Evolutionary conservation across 2,329 filamentous ascomycete species (phyloP).

Genomic region (Rhynchosporium agropyri): DNA sequence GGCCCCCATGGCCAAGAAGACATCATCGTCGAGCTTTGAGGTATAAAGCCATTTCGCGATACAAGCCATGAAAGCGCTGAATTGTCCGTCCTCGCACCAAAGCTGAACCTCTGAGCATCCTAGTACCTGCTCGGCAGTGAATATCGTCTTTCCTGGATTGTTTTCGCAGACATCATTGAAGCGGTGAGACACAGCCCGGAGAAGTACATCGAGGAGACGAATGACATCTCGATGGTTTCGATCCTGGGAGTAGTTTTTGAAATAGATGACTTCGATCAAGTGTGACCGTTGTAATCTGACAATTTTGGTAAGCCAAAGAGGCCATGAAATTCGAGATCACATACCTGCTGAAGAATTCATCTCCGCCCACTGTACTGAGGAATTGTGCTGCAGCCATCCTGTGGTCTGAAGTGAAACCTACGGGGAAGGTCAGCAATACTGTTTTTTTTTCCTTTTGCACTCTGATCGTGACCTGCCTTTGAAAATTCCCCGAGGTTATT

Average conservation of each 20-base stretch:
- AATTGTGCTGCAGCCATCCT: neutral
- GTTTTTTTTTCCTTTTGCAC: too few relatives aligned
- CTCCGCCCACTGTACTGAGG: neutral
- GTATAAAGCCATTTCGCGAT: neutral
- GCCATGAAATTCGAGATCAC: neutral
- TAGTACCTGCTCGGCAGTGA: slow-evolving; percentile 1
- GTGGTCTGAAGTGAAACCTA: neutral
- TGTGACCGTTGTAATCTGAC: neutral
- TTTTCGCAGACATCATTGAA: slow-evolving; percentile 9
- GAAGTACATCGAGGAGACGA: slow-evolving; percentile 5
- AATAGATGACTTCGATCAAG: neutral
- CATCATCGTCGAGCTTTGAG: neutral
- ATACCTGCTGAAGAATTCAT: neutral
- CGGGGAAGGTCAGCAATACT: too few relatives aligned
- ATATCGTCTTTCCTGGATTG: neutral
- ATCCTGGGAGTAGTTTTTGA: neutral
- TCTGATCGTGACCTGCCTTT: too few relatives aligned
- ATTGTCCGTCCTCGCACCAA: neutral
- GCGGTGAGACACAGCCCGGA: slow-evolving; percentile 1
- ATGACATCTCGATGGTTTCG: slow-evolving; percentile 1
- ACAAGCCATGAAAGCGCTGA: neutral
- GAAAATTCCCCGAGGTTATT: too few relatives aligned
- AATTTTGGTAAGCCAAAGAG: neutral
- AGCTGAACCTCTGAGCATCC: neutral
- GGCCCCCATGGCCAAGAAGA: neutral